These are phyloP conservation scores for Diaporthe velutina DNA, from an alignment of 2,329 filamentous ascomycete genomes.

Conservation along the genomic window DNA sequence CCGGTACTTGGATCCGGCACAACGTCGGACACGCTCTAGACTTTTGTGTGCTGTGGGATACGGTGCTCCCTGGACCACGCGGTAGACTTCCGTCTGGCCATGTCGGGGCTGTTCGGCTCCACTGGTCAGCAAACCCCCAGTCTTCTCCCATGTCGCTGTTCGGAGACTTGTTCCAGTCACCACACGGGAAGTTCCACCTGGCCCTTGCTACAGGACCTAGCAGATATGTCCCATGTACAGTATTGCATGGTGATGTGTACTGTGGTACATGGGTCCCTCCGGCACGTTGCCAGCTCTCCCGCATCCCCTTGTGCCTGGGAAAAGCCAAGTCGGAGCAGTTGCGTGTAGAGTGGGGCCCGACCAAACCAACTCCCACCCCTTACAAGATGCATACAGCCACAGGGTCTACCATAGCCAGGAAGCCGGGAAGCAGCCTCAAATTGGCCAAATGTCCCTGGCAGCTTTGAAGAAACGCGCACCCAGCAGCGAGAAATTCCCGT, in stretches of 20 bases:
- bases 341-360: slow-evolving; percentile 29
- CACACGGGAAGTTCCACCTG: slow-evolving; percentile 28
- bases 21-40: slow-evolving; percentile 24
- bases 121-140: slow-evolving; percentile 29
- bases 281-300: slow-evolving; percentile 28
- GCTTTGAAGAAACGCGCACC: slow-evolving; percentile 4
- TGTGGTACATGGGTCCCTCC: slow-evolving; percentile 10
- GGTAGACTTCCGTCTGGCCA: slow-evolving; percentile 26
- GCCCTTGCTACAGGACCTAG: slow-evolving; percentile 9
- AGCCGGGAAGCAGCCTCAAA: slow-evolving; percentile 34
- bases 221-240: slow-evolving; percentile 8
- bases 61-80: slow-evolving; percentile 21
- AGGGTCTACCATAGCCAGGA: slow-evolving; percentile 21
- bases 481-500: slow-evolving; percentile 15
- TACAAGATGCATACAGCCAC: slow-evolving; percentile 27
- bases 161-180: slow-evolving; percentile 29
- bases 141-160: slow-evolving; percentile 14
- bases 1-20: slow-evolving; percentile 31
- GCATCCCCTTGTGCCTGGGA: slow-evolving; percentile 16
- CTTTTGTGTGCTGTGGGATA: background rate
- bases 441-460: slow-evolving; percentile 31
- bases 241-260: slow-evolving; percentile 8
- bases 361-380: slow-evolving; percentile 29
- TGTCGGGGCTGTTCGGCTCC: slow-evolving; percentile 28
- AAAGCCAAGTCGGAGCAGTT: slow-evolving; percentile 32